Base-by-base conservation (phyloP, 306 rosid species). In the Cicer pinnatifidum region DNA sequence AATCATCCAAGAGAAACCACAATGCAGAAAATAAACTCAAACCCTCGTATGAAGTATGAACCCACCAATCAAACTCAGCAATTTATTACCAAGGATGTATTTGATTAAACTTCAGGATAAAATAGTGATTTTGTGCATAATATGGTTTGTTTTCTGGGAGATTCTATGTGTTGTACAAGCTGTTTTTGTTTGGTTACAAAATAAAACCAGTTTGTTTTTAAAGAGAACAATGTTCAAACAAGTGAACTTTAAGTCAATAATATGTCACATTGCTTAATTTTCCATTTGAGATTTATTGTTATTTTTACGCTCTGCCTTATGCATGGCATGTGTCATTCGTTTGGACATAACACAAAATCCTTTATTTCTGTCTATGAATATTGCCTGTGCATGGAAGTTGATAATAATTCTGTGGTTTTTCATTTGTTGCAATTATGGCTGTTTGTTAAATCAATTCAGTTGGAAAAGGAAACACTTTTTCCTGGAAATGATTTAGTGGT, bases 341-440 rank as follows among this genome's bases (percentile, higher is more conserved):
- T 51, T n/a, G 16, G 16, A 53, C 73, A 70, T 17, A 43, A 12
- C 33, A 48, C 33, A 58, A 65, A 63, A 37, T 35, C 75, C 48
- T 70, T 38, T 63, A 51, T 45, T 70, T 38, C 12, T 39, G 17
- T 67, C 50, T 54, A 16, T 3, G n/a, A 54, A 20, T 76, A 13
- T 38, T 53, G 19, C 64, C 64, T 71, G 66, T 53, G 38, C 10
- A 71, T 54, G 52, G 76, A 56, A 54, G 28, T 57, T 57, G 54
- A 71, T 40, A 17, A 17, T 38, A 71, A 53, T 37, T 69, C 39
- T 9, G 12, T 41, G 17, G 10, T 6, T 75, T 33, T 6, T 65
- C 47, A 64, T n/a, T 17, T 75, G 35, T 64, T 16, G 4, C 73
- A 51, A 19, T 65, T 75, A 54, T 66, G 8, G 9, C 44, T 67